phyloP scores from a whole-genome alignment of 257 asterid genomes.

The Solanum appendiculatum region DNA sequence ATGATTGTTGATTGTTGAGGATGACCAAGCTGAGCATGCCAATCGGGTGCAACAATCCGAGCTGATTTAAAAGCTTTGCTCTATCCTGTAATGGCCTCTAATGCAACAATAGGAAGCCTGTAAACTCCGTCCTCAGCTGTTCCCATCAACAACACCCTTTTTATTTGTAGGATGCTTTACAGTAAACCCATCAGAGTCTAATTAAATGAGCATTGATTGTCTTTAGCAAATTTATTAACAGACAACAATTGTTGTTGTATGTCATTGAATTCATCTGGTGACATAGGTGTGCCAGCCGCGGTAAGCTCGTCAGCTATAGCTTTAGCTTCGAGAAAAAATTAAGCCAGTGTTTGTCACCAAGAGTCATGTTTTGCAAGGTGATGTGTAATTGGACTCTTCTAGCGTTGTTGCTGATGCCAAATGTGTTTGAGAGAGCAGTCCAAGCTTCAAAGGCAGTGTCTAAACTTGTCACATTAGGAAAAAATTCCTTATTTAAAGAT shows the following conservation, averaged over 20 bases:
- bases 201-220: neutral
- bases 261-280: neutral
- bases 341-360: neutral
- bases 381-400: neutral
- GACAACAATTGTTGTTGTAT: neutral
- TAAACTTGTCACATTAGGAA: neutral
- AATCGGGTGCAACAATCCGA: neutral
- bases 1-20: neutral
- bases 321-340: neutral
- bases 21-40: neutral
- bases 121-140: neutral
- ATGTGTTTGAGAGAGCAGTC: neutral
- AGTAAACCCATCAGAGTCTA: neutral
- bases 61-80: neutral
- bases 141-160: neutral
- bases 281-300: neutral
- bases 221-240: neutral
- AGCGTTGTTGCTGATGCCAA: neutral
- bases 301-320: neutral
- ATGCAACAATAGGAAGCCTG: neutral
- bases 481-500: neutral
- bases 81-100: neutral
- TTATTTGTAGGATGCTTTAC: neutral
- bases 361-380: neutral
- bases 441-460: neutral